These are phyloP conservation scores for Podospora pseudoanserina DNA, from an alignment of 495 filamentous ascomycete species.

Conservation along the genomic window DNA sequence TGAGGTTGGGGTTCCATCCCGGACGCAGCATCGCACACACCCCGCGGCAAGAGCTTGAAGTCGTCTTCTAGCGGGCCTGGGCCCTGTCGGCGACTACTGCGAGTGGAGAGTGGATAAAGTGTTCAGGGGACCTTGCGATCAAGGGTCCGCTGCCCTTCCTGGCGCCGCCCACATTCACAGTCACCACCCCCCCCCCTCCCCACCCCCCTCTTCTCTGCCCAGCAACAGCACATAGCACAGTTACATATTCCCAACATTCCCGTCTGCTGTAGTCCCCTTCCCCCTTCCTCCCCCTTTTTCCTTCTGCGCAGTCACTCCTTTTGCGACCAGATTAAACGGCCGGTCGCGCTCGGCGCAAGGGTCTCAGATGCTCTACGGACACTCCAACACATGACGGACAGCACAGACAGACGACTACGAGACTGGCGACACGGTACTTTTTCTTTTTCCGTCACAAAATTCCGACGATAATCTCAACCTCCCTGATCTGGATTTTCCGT, in stretches of 20 bases:
- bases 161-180: background rate
- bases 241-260: conserved; percentile 29
- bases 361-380: conserved; percentile 19
- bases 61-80: background rate
- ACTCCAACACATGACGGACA: conserved; percentile 10
- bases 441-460: background rate
- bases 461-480: conserved; percentile 2
- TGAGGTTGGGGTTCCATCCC: background rate
- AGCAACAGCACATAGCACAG: conserved; percentile 14
- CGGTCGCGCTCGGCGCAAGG: conserved; percentile 35
- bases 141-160: conserved; percentile 5
- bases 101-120: background rate
- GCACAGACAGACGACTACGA: conserved; percentile 5
- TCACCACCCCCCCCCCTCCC: background rate
- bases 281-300: conserved; percentile 24
- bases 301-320: conserved; percentile 37
- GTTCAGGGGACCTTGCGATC: background rate
- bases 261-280: conserved; percentile 26
- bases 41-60: background rate
- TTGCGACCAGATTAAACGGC: conserved; percentile 25
- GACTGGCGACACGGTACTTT: background rate
- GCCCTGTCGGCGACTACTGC: background rate
- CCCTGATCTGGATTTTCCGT: background rate
- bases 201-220: background rate
- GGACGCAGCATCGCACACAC: background rate